phyloP scores from a whole-genome alignment of 148 eudicot genomes.

The Chenopodium album region DNA sequence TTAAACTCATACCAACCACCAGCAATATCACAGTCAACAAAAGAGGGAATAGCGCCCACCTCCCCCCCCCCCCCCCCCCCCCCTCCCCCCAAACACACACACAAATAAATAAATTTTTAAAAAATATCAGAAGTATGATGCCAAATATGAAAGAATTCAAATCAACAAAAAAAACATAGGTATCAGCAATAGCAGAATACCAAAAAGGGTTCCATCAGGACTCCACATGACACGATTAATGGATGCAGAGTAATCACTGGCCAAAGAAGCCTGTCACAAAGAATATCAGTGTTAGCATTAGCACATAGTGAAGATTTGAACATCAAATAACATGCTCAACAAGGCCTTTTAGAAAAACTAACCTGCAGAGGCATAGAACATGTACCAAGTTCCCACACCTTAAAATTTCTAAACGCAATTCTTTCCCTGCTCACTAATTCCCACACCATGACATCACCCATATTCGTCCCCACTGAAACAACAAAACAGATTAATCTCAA shows the following conservation, averaged over 20 bases:
- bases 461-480: slow-evolving; percentile 72
- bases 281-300: slow-evolving; percentile 9
- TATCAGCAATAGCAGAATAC: slow-evolving; percentile 35
- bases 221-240: slow-evolving; percentile 80
- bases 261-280: slow-evolving; percentile 49
- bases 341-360: slow-evolving; percentile 10
- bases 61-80: too few species aligned
- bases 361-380: slow-evolving; percentile 78
- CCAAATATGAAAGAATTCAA: background rate
- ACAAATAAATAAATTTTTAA: too few species aligned
- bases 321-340: slow-evolving; percentile 6
- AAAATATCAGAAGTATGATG: background rate
- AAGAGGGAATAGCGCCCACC: background rate
- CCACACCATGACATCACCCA: slow-evolving; percentile 85
- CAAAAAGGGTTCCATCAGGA: slow-evolving; percentile 72
- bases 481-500: slow-evolving; percentile 18
- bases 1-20: background rate
- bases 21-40: background rate
- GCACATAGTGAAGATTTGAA: background rate
- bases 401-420: slow-evolving; percentile 66
- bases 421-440: slow-evolving; percentile 73
- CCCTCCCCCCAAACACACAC: too few species aligned
- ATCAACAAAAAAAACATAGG: background rate
- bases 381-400: slow-evolving; percentile 71
- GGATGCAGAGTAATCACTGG: slow-evolving; percentile 61